Evolutionary conservation across 805 yeast species (phyloP).

Genomic region (Yueomyces sp.): DNA sequence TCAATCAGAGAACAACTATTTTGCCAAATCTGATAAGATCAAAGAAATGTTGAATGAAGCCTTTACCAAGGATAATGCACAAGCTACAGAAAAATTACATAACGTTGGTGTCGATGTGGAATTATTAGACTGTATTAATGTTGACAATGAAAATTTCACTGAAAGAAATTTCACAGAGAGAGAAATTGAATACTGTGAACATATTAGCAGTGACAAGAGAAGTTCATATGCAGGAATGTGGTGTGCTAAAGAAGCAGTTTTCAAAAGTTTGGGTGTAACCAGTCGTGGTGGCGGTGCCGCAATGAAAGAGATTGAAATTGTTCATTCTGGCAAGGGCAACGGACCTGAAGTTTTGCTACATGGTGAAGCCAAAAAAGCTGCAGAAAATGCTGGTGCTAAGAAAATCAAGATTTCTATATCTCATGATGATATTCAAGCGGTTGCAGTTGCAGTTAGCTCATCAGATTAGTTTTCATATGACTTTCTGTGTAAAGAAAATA

Average conservation of each 20-base stretch:
- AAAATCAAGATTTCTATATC: constrained; percentile 79
- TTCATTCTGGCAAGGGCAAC: constrained; percentile 63
- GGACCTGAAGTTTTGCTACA: constrained; percentile 70
- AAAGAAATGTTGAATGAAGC: constrained; percentile 32
- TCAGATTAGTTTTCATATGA: neutral
- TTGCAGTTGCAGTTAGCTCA: constrained; percentile 76
- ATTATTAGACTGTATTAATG: constrained; percentile 64
- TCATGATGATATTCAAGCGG: constrained; percentile 94
- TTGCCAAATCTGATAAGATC: constrained; percentile 33
- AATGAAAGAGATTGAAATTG: constrained; percentile 79
- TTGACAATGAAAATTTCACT: constrained; percentile 80
- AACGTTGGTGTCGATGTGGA: constrained; percentile 95
- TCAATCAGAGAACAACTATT: constrained; percentile 32
- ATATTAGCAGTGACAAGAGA: constrained; percentile 55
- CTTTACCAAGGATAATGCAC: constrained; percentile 13
- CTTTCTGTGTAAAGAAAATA: no score
- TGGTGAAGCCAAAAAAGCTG: constrained; percentile 69
- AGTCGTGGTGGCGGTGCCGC: constrained; percentile 94
- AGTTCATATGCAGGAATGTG: constrained; percentile 95
- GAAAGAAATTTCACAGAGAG: constrained; percentile 79
- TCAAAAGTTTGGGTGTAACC: constrained; percentile 83
- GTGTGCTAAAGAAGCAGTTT: constrained; percentile 99
- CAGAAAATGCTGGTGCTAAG: constrained; percentile 54
- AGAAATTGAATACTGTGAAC: constrained; percentile 68
- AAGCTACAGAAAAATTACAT: constrained; percentile 20